phyloP scores from a whole-genome alignment of 352 stramenopile genomes.

The Pythium dissimile region DNA sequence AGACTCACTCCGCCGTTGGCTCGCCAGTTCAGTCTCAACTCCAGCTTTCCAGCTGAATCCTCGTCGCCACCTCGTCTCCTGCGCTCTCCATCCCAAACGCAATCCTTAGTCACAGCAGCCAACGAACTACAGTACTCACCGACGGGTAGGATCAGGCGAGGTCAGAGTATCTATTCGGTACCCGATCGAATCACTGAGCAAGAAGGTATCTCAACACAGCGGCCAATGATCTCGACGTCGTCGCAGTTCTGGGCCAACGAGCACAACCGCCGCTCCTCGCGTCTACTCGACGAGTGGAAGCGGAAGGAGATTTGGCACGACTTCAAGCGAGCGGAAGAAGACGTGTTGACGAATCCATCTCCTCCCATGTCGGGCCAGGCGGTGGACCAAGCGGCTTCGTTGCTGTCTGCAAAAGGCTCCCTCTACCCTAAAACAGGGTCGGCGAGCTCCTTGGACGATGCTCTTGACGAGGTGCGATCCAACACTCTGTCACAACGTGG shows the following conservation, averaged over 20 bases:
- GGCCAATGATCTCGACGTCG: constrained; percentile 16
- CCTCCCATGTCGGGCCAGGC: too few species aligned
- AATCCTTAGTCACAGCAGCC: neutral
- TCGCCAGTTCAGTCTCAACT: constrained; percentile 10
- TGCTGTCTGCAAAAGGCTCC: neutral
- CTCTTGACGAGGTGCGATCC: neutral
- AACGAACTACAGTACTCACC: neutral
- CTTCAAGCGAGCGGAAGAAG: constrained; percentile 62
- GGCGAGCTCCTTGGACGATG: neutral
- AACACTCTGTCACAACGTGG: neutral
- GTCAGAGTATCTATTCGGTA: constrained; percentile 4
- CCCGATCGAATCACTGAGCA: neutral
- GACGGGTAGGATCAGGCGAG: neutral
- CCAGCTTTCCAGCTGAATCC: neutral
- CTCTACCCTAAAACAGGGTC: neutral
- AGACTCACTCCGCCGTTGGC: neutral
- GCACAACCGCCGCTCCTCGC: constrained; percentile 36
- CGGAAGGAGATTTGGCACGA: constrained; percentile 76
- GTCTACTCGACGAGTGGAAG: constrained; percentile 65
- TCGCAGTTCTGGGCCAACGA: constrained; percentile 41
- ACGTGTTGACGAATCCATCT: constrained; percentile 14
- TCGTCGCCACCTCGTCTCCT: constrained; percentile 1
- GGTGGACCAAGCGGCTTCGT: too few species aligned
- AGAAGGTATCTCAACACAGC: neutral
- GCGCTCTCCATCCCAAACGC: constrained; percentile 1